Evolutionary conservation across 768 basidiomycete genomes (phyloP).

Genomic region (Boletus pseudo-olivaceus): DNA sequence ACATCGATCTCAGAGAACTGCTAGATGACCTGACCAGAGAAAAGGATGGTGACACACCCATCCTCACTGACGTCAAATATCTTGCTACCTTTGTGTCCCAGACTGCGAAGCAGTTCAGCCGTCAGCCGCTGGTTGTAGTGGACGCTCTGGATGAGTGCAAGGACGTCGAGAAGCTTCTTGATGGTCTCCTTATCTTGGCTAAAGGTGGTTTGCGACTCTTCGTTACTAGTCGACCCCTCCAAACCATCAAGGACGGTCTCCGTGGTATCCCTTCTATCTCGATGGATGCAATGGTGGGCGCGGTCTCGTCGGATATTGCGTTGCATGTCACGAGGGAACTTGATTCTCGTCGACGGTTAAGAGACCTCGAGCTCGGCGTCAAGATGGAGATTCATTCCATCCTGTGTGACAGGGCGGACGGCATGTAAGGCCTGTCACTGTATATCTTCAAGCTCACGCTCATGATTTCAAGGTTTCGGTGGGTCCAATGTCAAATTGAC

Average conservation of each 20-base stretch:
- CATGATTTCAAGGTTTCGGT: slow-evolving; percentile 16
- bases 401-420: slow-evolving; percentile 12
- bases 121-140: slow-evolving; percentile 9
- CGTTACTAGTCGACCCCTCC: slow-evolving; percentile 16
- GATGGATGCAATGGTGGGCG: slow-evolving; percentile 1
- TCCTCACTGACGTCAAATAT: neutral
- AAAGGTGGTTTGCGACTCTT: slow-evolving; percentile 8
- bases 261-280: slow-evolving; percentile 4
- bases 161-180: slow-evolving; percentile 6
- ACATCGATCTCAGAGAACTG: neutral
- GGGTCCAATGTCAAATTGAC: slow-evolving; percentile 16
- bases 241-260: slow-evolving; percentile 5
- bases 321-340: slow-evolving; percentile 3
- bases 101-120: neutral
- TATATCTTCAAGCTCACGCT: neutral
- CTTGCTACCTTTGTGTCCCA: slow-evolving; percentile 2
- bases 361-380: slow-evolving; percentile 1
- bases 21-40: neutral
- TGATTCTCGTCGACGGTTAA: neutral
- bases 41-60: neutral
- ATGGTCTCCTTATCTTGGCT: neutral
- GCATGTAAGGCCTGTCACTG: slow-evolving; percentile 8
- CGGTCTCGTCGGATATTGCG: slow-evolving; percentile 9
- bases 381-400: slow-evolving; percentile 8
- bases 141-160: slow-evolving; percentile 24